A percentile compares a stretch with the other conserved stretches of the same genome.
Conservation (phyloP, 1,284 basidiomycete genomes). For the Apiotrichum sp. region DNA sequence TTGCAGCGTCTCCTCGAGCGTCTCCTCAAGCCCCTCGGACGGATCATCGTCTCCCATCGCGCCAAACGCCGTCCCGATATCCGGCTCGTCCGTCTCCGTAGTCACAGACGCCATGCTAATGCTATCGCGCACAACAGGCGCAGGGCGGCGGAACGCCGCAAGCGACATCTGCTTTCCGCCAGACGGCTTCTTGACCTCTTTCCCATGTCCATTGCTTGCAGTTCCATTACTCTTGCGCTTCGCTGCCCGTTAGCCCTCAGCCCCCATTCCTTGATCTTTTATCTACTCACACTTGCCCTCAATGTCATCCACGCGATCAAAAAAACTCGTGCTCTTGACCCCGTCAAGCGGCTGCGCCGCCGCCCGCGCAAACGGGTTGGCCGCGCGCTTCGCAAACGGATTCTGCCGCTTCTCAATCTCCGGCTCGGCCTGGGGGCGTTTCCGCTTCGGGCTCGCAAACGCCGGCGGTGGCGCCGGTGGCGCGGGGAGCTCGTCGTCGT, state of each 20-base stretch:
- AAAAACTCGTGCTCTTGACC: slow-evolving; percentile 89
- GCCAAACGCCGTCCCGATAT: too few relatives aligned
- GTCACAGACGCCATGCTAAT: slow-evolving; percentile 16
- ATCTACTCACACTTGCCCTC: slow-evolving; percentile 22
- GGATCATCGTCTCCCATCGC: slow-evolving; percentile 26
- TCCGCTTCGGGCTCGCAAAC: slow-evolving; percentile 9
- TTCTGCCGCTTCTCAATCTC: slow-evolving; percentile 33
- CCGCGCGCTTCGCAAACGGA: slow-evolving; percentile 48
- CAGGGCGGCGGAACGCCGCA: background rate
- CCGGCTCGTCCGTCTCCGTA: slow-evolving; percentile 2
- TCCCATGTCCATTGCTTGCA: too few relatives aligned
- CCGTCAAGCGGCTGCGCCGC: slow-evolving; percentile 47
- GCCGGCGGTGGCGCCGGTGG: slow-evolving; percentile 1
- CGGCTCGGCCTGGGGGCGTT: background rate
- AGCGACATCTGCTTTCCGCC: slow-evolving; percentile 57
- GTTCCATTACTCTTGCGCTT: background rate
- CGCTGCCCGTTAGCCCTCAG: background rate
- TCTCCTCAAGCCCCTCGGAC: slow-evolving; percentile 14
- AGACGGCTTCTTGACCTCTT: slow-evolving; percentile 6
- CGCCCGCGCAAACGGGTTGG: slow-evolving; percentile 46
- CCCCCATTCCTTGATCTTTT: background rate
- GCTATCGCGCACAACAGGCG: slow-evolving; percentile 1
- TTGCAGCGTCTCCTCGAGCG: slow-evolving; percentile 18
- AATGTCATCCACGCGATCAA: slow-evolving; percentile 68
- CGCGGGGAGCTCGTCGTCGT: slow-evolving; percentile 1